Base-by-base conservation (phyloP, 306 rosid genomes). In the Fragaria iinumae region DNA sequence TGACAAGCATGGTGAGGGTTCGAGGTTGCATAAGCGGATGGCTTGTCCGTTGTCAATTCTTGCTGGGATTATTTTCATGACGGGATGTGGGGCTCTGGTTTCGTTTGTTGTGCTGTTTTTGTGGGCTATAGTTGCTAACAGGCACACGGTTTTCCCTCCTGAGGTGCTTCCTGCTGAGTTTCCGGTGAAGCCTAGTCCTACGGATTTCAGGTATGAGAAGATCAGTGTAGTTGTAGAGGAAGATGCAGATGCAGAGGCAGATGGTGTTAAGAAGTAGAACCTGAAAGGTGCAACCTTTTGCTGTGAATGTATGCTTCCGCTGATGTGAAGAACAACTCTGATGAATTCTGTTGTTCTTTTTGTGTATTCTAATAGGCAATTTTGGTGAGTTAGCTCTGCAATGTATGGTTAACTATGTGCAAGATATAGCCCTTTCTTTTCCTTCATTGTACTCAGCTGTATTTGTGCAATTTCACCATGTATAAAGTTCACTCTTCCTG, bases 151-250 rank as follows among this genome's bases (percentile, higher is more conserved):
- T 18, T 81, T 75, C 72, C 79, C 79, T 14, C 63, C 17, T 6
- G 85, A 76, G 75, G 44, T 18, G 29, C 75, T 75, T 62, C 79
- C 79, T 8, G 73, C 21, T 11, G 86, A 76, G 80, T 49, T 82
- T 20, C 75, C 83, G 13, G 71, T 65, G 52, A 73, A 88, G 44
- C 43, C 82, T 78, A 76, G 86, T 36, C 45, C 81, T 78, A 34
- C 25, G 2, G 91, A 81, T 75, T 69, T 85, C 78, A 87, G 81
- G 88, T 92, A 92, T 59, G 89, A 92, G 62, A 88, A 88, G 76
- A 84, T 92, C 76, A 79, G 83, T 72, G 91, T 92, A 36, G 82
- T 90, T 69, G 90, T 88, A 74, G 93, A 87, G 76, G 82, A 87
- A 48, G 86, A 74, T 53, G 52, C 32, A 5, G 23, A 49, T 3